These are phyloP conservation scores for Elsinoe perseae DNA, from an alignment of 2,329 filamentous ascomycete genomes.

Conservation along the genomic window DNA sequence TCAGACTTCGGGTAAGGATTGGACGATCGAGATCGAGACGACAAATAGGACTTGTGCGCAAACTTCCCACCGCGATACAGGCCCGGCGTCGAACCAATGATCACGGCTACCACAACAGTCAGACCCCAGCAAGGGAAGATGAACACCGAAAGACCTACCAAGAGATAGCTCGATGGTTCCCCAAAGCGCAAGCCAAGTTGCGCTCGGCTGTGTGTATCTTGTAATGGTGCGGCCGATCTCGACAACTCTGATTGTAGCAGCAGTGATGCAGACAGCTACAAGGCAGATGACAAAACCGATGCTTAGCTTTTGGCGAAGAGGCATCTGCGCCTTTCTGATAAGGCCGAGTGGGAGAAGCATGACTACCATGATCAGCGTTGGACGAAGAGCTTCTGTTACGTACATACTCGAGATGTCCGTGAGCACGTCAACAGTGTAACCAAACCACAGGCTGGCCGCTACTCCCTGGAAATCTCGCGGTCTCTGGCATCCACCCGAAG, in stretches of 20 bases:
- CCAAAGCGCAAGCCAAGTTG: constrained; percentile 14
- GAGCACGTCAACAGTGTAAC: constrained; percentile 7
- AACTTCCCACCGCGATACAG: constrained; percentile 11
- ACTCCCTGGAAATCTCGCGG: constrained; percentile 3
- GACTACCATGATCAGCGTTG: background rate
- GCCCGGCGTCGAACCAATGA: constrained; percentile 3
- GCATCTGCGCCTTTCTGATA: constrained; percentile 9
- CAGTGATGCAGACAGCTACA: constrained; percentile 1
- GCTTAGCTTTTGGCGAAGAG: constrained; percentile 9
- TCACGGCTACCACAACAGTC: background rate
- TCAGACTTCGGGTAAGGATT: background rate
- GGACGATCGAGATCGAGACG: background rate
- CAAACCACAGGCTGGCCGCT: constrained; percentile 4
- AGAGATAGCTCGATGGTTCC: constrained; percentile 6
- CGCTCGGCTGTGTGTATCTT: constrained; percentile 1
- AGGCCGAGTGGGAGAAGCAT: constrained; percentile 12
- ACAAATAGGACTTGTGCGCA: background rate
- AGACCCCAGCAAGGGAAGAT: background rate
- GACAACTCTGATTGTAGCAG: constrained; percentile 8
- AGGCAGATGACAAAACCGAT: constrained; percentile 14
- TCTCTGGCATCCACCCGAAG: background rate
- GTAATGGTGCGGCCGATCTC: constrained; percentile 9
- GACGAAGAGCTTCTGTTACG: too few relatives aligned
- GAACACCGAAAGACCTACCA: background rate
- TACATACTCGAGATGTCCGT: constrained; percentile 12